These are phyloP conservation scores for Bretschneidera sinensis DNA, from an alignment of 345 rosid species.

Conservation along the genomic window DNA sequence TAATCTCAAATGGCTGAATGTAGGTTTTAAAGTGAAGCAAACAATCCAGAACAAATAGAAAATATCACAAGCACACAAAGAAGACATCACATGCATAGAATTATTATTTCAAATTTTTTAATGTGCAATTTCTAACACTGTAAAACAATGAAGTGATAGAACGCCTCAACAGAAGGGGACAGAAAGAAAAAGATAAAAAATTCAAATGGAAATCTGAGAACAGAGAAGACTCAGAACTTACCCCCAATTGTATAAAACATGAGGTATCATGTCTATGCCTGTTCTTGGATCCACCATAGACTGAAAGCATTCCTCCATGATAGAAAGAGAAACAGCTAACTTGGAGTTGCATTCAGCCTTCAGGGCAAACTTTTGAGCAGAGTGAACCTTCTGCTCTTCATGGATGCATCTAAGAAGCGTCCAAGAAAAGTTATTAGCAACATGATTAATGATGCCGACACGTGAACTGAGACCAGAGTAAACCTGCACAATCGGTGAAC, in stretches of 20 bases:
- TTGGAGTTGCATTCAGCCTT: slow-evolving; percentile 96
- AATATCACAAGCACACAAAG: too few species aligned
- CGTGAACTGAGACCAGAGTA: slow-evolving; percentile 66
- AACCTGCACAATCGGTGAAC: slow-evolving; percentile 38
- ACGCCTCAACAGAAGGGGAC: not conserved
- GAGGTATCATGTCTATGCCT: slow-evolving; percentile 92
- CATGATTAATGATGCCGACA: slow-evolving; percentile 53
- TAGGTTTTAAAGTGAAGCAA: too few species aligned
- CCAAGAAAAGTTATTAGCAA: slow-evolving; percentile 68
- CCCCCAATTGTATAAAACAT: slow-evolving; percentile 89
- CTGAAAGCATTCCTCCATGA: slow-evolving; percentile 93
- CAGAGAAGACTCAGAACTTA: slow-evolving; percentile 13
- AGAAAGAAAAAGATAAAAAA: not conserved
- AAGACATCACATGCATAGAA: not conserved
- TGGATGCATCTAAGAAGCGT: slow-evolving; percentile 73
- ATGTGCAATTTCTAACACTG: not conserved
- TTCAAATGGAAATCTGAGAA: not conserved
- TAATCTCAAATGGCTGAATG: too few species aligned
- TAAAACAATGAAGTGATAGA: slow-evolving; percentile 9
- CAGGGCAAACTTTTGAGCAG: slow-evolving; percentile 64
- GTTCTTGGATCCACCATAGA: slow-evolving; percentile 95
- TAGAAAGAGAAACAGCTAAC: slow-evolving; percentile 79
- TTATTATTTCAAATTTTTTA: not conserved
- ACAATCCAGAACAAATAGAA: too few species aligned
- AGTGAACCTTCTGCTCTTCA: slow-evolving; percentile 73